phyloP scores from a whole-genome alignment of 2,329 filamentous ascomycete genomes.

The Emergomyces africanus region DNA sequence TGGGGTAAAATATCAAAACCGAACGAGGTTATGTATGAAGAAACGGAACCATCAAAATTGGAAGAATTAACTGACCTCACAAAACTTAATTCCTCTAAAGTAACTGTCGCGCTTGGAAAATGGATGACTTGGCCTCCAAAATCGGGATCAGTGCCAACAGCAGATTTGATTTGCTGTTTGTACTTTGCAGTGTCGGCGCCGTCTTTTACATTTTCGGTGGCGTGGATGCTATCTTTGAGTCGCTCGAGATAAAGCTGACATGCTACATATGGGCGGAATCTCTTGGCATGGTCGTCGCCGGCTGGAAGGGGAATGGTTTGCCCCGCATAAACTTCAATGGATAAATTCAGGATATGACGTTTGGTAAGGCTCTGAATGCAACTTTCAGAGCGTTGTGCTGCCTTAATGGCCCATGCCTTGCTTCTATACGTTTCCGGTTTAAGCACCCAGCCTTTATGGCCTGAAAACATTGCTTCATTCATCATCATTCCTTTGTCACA shows the following conservation, averaged over 20 bases:
- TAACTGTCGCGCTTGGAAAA: slow-evolving; percentile 43
- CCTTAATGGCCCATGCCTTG: slow-evolving; percentile 14
- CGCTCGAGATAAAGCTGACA: slow-evolving; percentile 71
- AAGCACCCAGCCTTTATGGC: slow-evolving; percentile 68
- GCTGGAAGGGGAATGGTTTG: slow-evolving; percentile 60
- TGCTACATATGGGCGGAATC: slow-evolving; percentile 63
- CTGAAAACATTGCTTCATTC: slow-evolving; percentile 83
- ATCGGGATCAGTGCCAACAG: slow-evolving; percentile 49
- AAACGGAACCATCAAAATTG: slow-evolving; percentile 2
- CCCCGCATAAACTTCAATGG: slow-evolving; percentile 61
- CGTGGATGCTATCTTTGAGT: slow-evolving; percentile 35
- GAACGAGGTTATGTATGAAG: slow-evolving; percentile 4
- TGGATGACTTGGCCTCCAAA: slow-evolving; percentile 48
- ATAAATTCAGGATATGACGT: slow-evolving; percentile 49
- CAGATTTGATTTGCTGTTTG: slow-evolving; percentile 46
- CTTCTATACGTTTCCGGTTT: slow-evolving; percentile 64
- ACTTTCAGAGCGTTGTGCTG: not conserved
- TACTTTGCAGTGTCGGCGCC: slow-evolving; percentile 41
- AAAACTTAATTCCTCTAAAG: slow-evolving; percentile 60
- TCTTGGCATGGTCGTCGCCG: slow-evolving; percentile 39
- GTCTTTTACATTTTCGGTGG: slow-evolving; percentile 36
- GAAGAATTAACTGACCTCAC: slow-evolving; percentile 46
- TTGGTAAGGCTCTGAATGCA: slow-evolving; percentile 25
- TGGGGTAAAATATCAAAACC: not conserved
- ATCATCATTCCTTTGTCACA: slow-evolving; percentile 92